These are phyloP conservation scores for Saccharomyces pastorianus DNA, from an alignment of 1,139 yeast genomes.

Conservation along the genomic window DNA sequence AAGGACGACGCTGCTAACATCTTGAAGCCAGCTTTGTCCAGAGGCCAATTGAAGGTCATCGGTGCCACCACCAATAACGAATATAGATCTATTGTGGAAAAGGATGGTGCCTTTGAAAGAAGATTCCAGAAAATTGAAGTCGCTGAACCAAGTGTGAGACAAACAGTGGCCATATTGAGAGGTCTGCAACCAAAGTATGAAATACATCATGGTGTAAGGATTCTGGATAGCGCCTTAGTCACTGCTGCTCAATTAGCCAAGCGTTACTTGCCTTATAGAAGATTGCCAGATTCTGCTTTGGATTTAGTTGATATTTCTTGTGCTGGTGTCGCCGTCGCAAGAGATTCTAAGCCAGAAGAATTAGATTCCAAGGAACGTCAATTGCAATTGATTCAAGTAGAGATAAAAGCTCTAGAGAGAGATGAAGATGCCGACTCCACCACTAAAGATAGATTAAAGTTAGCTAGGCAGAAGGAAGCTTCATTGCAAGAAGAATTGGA, in stretches of 20 bases:
- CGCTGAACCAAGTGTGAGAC: conserved; percentile 85
- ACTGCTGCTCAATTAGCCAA: conserved; percentile 94
- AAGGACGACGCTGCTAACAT: conserved; percentile 88
- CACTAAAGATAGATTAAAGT: conserved; percentile 76
- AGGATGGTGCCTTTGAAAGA: conserved; percentile 98
- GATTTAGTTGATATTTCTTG: conserved; percentile 95
- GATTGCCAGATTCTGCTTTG: conserved; percentile 95
- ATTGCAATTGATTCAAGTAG: conserved; percentile 84
- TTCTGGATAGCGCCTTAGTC: conserved; percentile 89
- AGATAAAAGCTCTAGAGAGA: conserved; percentile 92
- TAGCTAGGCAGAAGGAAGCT: conserved; percentile 73
- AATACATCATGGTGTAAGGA: conserved; percentile 96
- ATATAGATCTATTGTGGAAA: conserved; percentile 84
- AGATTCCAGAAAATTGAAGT: conserved; percentile 96
- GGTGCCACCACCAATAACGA: conserved; percentile 97
- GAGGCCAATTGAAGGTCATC: conserved; percentile 92
- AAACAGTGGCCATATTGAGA: conserved; percentile 91
- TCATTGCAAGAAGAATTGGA: conserved; percentile 75
- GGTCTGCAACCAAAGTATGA: conserved; percentile 95
- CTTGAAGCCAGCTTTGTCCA: conserved; percentile 92
- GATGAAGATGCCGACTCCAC: conserved; percentile 84
- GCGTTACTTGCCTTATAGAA: conserved; percentile 87
- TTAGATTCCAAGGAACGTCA: conserved; percentile 89
- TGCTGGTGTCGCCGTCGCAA: conserved; percentile 94
- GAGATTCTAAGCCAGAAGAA: conserved; percentile 97